phyloP scores from a whole-genome alignment of 2,329 filamentous ascomycete genomes.

The Neofusicoccum sp. region DNA sequence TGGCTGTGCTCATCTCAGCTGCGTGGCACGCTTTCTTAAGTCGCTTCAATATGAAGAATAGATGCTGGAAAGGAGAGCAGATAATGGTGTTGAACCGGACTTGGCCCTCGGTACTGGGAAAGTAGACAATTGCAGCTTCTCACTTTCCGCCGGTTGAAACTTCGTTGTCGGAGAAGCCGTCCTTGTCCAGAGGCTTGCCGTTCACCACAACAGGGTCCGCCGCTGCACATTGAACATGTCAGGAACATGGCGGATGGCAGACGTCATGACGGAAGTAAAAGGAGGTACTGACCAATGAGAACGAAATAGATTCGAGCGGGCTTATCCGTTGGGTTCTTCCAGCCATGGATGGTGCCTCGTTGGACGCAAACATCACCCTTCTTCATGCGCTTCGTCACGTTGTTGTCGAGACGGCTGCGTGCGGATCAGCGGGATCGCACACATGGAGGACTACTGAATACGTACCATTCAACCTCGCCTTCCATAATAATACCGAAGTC shows the following conservation, averaged over 20 bases:
- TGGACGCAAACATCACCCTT: slow-evolving; percentile 41
- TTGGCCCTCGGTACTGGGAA: too few relatives aligned
- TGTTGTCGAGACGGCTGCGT: not conserved
- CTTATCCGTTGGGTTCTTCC: slow-evolving; percentile 32
- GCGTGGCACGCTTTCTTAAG: too few relatives aligned
- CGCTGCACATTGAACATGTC: not conserved
- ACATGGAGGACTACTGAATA: not conserved
- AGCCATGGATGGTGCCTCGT: slow-evolving; percentile 43
- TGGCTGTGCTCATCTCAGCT: too few relatives aligned
- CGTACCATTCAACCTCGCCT: slow-evolving; percentile 11
- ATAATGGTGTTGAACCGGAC: too few relatives aligned
- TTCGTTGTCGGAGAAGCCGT: not conserved
- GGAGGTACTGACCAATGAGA: not conserved
- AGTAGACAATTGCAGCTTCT: not conserved
- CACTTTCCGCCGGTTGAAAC: not conserved
- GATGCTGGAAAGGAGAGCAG: too few relatives aligned
- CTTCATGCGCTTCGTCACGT: slow-evolving; percentile 27
- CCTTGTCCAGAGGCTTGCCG: slow-evolving; percentile 2
- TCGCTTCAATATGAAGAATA: too few relatives aligned
- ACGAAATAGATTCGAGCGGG: slow-evolving; percentile 3
- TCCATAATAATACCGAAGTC: slow-evolving; percentile 4
- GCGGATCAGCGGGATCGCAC: not conserved
- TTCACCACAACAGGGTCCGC: slow-evolving; percentile 1
- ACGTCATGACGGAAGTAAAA: not conserved
- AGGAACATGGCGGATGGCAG: not conserved